Evolutionary conservation across 805 yeast genomes (phyloP).

Genomic region (Cyberlindnera japonica): DNA sequence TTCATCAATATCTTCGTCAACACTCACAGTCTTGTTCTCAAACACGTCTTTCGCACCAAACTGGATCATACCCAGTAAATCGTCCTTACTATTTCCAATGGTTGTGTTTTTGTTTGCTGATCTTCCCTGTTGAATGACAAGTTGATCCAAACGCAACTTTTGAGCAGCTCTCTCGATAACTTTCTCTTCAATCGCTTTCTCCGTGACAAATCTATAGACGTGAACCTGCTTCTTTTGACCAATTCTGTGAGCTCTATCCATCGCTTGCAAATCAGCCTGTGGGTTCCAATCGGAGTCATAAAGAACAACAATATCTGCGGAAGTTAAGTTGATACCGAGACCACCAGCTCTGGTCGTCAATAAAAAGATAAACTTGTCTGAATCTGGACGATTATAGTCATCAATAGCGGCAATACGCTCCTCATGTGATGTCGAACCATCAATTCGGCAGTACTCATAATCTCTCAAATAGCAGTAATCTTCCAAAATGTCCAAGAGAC

Average conservation of each 20-base stretch:
- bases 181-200: conserved; percentile 93
- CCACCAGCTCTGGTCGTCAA: conserved; percentile 97
- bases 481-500: conserved; percentile 84
- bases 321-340: conserved; percentile 85
- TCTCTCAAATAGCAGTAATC: conserved; percentile 87
- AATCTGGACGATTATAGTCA: conserved; percentile 78
- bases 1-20: conserved; percentile 71
- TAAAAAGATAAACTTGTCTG: conserved; percentile 78
- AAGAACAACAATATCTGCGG: conserved; percentile 85
- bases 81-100: conserved; percentile 71
- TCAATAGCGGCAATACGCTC: conserved; percentile 92
- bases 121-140: conserved; percentile 93
- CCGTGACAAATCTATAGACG: conserved; percentile 91
- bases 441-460: conserved; percentile 85
- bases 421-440: conserved; percentile 90
- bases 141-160: conserved; percentile 84
- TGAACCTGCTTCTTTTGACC: conserved; percentile 96
- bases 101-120: conserved; percentile 44
- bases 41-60: conserved; percentile 92
- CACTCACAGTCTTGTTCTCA: conserved; percentile 40
- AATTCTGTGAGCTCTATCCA: conserved; percentile 97
- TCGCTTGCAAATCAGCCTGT: conserved; percentile 95
- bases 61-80: conserved; percentile 90
- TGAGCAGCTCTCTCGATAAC: conserved; percentile 96
- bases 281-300: conserved; percentile 98